Conservation (phyloP, 805 yeast genomes). For the Myxozyma kluyveri region DNA sequence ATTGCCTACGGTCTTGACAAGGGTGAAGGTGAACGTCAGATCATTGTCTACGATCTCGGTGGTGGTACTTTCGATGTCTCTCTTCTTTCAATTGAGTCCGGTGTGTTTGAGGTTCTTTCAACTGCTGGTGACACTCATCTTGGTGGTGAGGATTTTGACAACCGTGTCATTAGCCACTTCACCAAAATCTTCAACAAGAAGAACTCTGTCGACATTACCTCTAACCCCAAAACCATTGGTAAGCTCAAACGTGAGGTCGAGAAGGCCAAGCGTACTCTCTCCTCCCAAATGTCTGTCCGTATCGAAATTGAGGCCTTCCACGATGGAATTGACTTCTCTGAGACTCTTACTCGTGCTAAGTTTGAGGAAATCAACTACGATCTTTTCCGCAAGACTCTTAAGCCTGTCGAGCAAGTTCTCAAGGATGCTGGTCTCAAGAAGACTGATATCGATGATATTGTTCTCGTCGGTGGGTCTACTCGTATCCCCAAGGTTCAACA, state of each 20-base stretch:
- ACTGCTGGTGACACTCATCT: conserved; percentile 88
- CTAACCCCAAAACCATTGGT: conserved; percentile 81
- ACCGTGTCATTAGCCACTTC: conserved; percentile 91
- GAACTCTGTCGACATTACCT: conserved; percentile 76
- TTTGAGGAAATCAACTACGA: conserved; percentile 95
- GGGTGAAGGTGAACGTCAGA: conserved; percentile 67
- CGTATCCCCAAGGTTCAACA: conserved; percentile 98
- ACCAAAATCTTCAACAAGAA: conserved; percentile 94
- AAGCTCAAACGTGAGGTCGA: conserved; percentile 96
- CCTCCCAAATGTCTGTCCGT: conserved; percentile 92
- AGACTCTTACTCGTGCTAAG: conserved; percentile 94
- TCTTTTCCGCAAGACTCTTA: conserved; percentile 88
- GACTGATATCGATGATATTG: conserved; percentile 89
- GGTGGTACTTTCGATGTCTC: conserved; percentile 99
- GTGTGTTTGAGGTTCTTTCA: conserved; percentile 94
- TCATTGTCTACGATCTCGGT: conserved; percentile 92
- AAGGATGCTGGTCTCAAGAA: conserved; percentile 88
- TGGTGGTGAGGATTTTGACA: conserved; percentile 99
- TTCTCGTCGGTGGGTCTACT: conserved; percentile 97
- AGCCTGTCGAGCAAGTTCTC: conserved; percentile 93
- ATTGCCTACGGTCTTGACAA: conserved; percentile 90
- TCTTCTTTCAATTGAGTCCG: conserved; percentile 86
- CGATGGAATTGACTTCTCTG: conserved; percentile 94
- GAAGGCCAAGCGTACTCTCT: conserved; percentile 95
- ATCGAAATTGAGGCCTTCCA: conserved; percentile 92